These are phyloP conservation scores for Stentor coeruleus DNA, from an alignment of 73 alveolate species.

Conservation along the genomic window DNA sequence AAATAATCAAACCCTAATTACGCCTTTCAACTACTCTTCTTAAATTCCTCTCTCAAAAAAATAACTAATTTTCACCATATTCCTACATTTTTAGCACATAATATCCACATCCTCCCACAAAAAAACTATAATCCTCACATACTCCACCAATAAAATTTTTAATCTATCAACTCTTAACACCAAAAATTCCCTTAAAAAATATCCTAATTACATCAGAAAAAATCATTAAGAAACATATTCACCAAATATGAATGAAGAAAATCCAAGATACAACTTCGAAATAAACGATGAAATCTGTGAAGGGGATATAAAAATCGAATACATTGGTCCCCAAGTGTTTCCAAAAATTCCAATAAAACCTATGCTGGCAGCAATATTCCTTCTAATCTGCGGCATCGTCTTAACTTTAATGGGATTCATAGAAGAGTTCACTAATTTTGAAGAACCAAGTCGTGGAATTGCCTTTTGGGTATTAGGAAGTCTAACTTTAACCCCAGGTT, in stretches of 20 bases:
- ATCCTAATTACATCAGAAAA: too few species aligned
- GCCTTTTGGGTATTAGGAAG: slow-evolving; percentile 31
- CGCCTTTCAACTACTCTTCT: too few species aligned
- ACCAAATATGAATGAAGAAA: neutral
- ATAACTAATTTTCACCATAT: too few species aligned
- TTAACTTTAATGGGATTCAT: neutral
- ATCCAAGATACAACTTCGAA: slow-evolving; percentile 24
- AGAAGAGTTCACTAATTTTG: slow-evolving; percentile 4
- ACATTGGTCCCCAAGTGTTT: neutral
- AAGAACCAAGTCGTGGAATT: slow-evolving; percentile 25
- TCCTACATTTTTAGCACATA: too few species aligned
- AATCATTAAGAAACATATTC: too few species aligned
- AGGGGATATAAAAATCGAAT: neutral
- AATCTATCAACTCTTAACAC: too few species aligned
- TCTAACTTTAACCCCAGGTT: slow-evolving; percentile 21
- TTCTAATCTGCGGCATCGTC: neutral
- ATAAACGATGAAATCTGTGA: neutral
- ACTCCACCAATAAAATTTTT: too few species aligned
- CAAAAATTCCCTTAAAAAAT: too few species aligned
- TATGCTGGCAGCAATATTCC: neutral
- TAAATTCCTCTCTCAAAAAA: too few species aligned
- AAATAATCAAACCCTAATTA: too few species aligned
- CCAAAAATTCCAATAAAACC: slow-evolving; percentile 23
- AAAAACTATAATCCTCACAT: too few species aligned
- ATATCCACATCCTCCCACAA: too few species aligned